Conservation (phyloP, 441 rosid species). For the Syzygium malaccense region DNA sequence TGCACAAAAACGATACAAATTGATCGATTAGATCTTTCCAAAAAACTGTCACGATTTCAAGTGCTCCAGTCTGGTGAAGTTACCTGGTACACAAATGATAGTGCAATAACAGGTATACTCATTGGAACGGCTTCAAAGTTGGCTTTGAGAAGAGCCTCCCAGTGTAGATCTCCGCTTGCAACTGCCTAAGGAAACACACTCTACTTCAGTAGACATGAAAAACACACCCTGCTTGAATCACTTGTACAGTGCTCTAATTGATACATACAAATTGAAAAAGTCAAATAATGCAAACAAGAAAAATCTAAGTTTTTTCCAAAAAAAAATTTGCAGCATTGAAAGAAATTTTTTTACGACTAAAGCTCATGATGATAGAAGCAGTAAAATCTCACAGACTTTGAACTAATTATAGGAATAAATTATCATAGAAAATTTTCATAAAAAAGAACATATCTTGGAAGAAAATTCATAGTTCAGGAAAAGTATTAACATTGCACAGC, state of each 20-base stretch:
- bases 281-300: neutral
- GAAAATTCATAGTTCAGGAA: neutral
- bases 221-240: neutral
- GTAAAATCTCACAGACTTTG: neutral
- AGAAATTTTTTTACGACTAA: neutral
- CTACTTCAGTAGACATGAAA: neutral
- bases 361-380: neutral
- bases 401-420: neutral
- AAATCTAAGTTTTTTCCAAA: neutral
- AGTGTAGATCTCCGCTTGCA: slow-evolving; percentile 69
- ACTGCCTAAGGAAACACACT: slow-evolving; percentile 38
- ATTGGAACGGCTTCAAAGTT: slow-evolving; percentile 90
- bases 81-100: slow-evolving; percentile 95
- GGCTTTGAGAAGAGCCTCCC: slow-evolving; percentile 76
- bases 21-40: neutral
- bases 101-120: slow-evolving; percentile 92
- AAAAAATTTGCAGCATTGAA: neutral
- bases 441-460: neutral
- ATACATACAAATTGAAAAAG: neutral
- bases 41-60: neutral
- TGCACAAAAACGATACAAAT: slow-evolving; percentile 21
- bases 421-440: neutral
- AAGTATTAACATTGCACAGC: neutral
- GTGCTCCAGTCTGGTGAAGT: slow-evolving; percentile 3
- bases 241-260: neutral